Evolutionary conservation across 140 eudicot species (phyloP), one percentile per base, ranked within the genome.

Genomic region (Oenanthe javanica): DNA sequence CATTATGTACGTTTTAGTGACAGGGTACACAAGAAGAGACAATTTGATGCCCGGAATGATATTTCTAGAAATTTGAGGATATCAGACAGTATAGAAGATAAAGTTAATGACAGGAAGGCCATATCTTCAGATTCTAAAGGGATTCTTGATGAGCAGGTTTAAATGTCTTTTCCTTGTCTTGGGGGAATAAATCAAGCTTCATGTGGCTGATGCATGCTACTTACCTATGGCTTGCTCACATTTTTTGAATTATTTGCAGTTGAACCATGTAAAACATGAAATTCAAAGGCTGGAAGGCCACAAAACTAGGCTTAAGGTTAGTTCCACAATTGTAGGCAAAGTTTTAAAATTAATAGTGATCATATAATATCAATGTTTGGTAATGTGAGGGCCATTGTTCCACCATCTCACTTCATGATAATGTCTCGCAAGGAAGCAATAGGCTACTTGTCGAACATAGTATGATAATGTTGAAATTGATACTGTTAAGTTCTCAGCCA

Each of bases 301-400:
- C 71, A 94, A 85, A 76, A 79, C 80, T 7, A 87, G 89, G 84
- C 85, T 94, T 75, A 85, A 90, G 97, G 98, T 94, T 59, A 78
- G 90, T 86, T 79, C 59, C 10, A 10, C 14, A 51, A 83, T n/a
- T 10, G 16, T 78, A 23, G 2, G 15, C 31, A 0, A 12, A 16
- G 38, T 21, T 45, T 45, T 9, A 4, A 43, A 21, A 3, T 43
- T 42, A 11, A 25, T 64, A 12, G 42, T 25, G 11, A 57, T 27
- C 18, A 11, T 64, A 0, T 64, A 23, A 25, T n/a, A 31, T 64
- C 72, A 25, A 27, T 11, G 15, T 6, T 25, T n/a, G 72, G 40
- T 64, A 25, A 15, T 64, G 42, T 1, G 27, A 57, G 66, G 25
- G 66, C 66, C 66, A 61, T 61, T 61, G 69, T n/a, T 61, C 69